Evolutionary conservation across 208 protist genomes (phyloP).

Genomic region (Ichthyophonus hoferi): DNA sequence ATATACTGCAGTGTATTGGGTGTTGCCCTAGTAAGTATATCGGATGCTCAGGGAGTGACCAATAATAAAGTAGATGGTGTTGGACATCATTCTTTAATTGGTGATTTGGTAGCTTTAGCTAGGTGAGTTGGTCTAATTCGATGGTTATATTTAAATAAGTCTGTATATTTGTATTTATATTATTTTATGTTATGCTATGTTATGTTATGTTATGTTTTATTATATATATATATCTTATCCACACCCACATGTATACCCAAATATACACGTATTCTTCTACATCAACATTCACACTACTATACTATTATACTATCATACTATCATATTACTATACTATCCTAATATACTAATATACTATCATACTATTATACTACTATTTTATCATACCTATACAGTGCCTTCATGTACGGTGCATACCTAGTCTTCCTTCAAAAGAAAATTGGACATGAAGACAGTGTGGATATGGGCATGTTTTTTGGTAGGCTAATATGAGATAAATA

Average conservation of each 20-base stretch:
- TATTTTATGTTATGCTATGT: no score
- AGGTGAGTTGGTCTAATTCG: not conserved
- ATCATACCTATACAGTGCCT: constrained; percentile 8
- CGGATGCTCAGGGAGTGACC: not conserved
- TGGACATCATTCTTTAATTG: not conserved
- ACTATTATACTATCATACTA: no score
- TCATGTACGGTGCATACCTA: constrained; percentile 35
- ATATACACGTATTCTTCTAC: no score
- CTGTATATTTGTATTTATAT: not conserved
- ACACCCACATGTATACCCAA: no score
- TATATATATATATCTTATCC: no score
- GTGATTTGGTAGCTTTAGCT: not conserved
- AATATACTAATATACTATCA: no score
- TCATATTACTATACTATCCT: no score
- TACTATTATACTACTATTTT: no score
- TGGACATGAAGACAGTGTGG: constrained; percentile 22
- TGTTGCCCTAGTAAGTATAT: not conserved
- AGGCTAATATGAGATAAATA: no score
- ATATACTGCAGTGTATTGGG: not conserved
- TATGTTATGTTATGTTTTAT: no score
- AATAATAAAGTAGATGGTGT: no score
- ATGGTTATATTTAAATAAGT: not conserved
- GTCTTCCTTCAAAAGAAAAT: constrained; percentile 24
- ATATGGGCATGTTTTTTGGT: constrained; percentile 40
- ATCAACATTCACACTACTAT: no score